A percentile compares a stretch with the other conserved stretches of the same genome.
These are phyloP conservation scores for Pedinophyceae sp. DNA, from an alignment of 139 green algal genomes.

Conservation along the genomic window DNA sequence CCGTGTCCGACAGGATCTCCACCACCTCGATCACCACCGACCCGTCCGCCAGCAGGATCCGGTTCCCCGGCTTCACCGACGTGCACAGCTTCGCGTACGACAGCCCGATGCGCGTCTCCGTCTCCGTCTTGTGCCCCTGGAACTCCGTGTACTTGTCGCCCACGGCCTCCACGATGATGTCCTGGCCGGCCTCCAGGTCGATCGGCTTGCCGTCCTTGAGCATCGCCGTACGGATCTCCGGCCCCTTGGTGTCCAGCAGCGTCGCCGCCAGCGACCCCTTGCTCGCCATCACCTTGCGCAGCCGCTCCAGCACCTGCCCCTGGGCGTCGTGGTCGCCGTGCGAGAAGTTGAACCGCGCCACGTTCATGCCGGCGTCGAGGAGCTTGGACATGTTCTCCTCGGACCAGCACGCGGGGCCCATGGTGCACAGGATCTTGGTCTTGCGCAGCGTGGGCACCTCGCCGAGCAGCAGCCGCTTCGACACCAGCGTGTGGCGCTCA, in stretches of 20 bases:
- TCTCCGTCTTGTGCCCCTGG: conserved; percentile 16
- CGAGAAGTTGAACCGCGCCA: conserved; percentile 71
- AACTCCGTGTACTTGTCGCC: conserved; percentile 17
- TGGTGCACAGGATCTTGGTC: conserved; percentile 60
- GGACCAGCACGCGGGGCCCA: conserved; percentile 38
- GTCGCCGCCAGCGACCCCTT: conserved; percentile 7
- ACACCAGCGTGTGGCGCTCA: background rate
- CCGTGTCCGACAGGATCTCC: conserved; percentile 22
- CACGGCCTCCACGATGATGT: conserved; percentile 24
- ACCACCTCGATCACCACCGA: conserved; percentile 30
- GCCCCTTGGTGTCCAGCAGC: conserved; percentile 43
- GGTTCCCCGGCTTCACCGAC: conserved; percentile 23
- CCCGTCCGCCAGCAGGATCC: conserved; percentile 45
- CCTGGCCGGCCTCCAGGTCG: conserved; percentile 16
- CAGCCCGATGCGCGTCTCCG: conserved; percentile 21
- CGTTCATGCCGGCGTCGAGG: conserved; percentile 43
- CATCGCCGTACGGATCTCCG: conserved; percentile 38
- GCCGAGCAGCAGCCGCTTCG: background rate
- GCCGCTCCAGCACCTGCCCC: conserved; percentile 17
- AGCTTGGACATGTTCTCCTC: conserved; percentile 30
- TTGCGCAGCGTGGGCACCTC: conserved; percentile 30
- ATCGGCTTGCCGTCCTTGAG: conserved; percentile 19
- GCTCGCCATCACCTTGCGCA: conserved; percentile 7
- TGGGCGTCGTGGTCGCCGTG: conserved; percentile 53
- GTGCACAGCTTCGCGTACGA: conserved; percentile 10